Percentiles rank a stretch among this genome's conserved stretches.
These are phyloP conservation scores for Erucastrum elatum DNA, from an alignment of 345 rosid species.

Conservation along the genomic window DNA sequence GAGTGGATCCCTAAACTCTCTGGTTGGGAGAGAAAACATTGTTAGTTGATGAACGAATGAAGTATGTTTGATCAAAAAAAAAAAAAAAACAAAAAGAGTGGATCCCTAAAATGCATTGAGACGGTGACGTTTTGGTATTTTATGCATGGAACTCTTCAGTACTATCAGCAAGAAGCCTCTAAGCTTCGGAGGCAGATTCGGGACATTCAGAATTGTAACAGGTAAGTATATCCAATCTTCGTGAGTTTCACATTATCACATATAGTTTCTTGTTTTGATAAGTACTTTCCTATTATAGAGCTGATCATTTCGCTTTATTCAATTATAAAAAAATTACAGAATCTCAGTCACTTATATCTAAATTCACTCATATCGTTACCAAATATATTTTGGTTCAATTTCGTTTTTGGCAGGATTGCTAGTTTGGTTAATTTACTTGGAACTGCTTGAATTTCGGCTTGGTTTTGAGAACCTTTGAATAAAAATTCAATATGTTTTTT, in stretches of 20 bases:
- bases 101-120: slow-evolving; percentile 7
- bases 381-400: no score
- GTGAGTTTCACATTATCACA: background rate
- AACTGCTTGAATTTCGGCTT: background rate
- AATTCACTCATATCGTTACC: no score
- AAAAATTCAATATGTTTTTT: background rate
- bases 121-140: slow-evolving; percentile 28
- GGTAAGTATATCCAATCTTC: slow-evolving; percentile 35
- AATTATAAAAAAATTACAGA: no score
- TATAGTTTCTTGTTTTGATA: background rate
- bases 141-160: slow-evolving; percentile 42
- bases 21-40: no score
- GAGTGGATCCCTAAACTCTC: background rate
- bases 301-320: background rate
- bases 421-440: background rate
- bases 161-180: slow-evolving; percentile 91
- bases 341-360: no score
- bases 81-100: no score
- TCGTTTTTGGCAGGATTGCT: background rate
- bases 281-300: background rate
- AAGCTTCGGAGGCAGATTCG: slow-evolving; percentile 80
- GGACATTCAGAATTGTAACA: slow-evolving; percentile 71
- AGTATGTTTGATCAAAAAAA: no score
- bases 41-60: no score
- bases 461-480: background rate